phyloP scores from a whole-genome alignment of 371 early-diverging fungal genomes.

The Nematocida ausubeli region DNA sequence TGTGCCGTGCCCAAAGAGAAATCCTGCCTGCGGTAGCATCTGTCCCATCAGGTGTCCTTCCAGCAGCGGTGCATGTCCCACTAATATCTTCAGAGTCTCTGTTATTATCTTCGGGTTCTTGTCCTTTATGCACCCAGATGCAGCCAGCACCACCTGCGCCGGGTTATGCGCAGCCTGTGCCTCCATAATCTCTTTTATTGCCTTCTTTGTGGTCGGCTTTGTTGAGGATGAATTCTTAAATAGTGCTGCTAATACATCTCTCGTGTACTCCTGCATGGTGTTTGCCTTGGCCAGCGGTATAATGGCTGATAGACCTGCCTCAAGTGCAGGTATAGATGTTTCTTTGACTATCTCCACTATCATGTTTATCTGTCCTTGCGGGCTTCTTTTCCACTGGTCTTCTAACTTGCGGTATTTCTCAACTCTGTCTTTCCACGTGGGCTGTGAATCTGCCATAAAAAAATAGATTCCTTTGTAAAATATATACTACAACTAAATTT shows the following conservation, averaged over 20 bases:
- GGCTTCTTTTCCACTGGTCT: slow-evolving; percentile 28
- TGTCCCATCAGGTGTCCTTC: neutral
- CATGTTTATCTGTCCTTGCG: neutral
- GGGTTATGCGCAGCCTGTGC: neutral
- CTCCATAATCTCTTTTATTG: slow-evolving; percentile 16
- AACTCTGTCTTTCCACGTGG: slow-evolving; percentile 55
- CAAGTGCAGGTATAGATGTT: slow-evolving; percentile 41
- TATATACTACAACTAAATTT: no score
- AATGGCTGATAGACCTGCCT: slow-evolving; percentile 46
- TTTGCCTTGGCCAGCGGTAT: slow-evolving; percentile 31
- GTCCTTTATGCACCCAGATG: slow-evolving; percentile 6
- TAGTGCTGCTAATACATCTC: slow-evolving; percentile 10
- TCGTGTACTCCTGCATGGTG: neutral
- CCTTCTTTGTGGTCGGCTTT: slow-evolving; percentile 44
- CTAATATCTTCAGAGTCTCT: slow-evolving; percentile 31
- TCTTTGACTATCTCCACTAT: slow-evolving; percentile 37
- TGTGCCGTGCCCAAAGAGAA: slow-evolving; percentile 28
- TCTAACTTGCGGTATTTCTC: slow-evolving; percentile 31
- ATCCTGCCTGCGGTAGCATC: slow-evolving; percentile 9
- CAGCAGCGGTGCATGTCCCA: neutral
- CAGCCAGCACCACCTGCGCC: slow-evolving; percentile 13
- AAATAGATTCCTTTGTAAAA: slow-evolving; percentile 37
- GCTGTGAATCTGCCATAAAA: slow-evolving; percentile 40
- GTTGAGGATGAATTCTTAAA: slow-evolving; percentile 31
- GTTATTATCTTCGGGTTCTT: slow-evolving; percentile 50